Evolutionary conservation across 345 rosid species (phyloP), one percentile per base, ranked within the genome.

Genomic region (Corymbia maculata): DNA sequence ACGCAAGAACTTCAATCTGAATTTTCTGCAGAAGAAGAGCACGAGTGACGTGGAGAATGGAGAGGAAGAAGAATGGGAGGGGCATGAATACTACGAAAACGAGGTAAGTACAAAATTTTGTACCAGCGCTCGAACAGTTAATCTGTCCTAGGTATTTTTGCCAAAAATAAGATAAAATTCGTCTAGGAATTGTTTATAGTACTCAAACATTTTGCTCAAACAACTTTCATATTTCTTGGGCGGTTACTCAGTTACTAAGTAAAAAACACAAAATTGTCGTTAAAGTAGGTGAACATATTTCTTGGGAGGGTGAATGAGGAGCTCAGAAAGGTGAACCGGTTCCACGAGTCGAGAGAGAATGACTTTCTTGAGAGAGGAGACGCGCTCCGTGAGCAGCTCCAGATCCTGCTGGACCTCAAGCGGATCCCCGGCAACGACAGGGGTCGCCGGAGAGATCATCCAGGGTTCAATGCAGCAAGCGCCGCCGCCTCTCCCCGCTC

Each of bases 291-390:
- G 90, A 93, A 89, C 89, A 90, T 87, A 42, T 97, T 96, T 90
- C 97, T 97, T 79, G 94, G 90, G 90, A 92, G 86, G 36, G 45
- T 97, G 75, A 98, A 96, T 70, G 97, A 92, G 55, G 99, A 97
- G 88, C 91, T 97, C n/a, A 94, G 94, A 89, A 97, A 96, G 87
- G 99, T 97, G 90, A 96, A 97, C 92, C 95, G 91, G 59, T 97
- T 97, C 91, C 94, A 96, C 92, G 95, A 90, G 92, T 86, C 90
- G 0, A 95, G 92, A 91, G 99, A 97, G 88, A 89, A 91, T 15
- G 99, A 97, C 90, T 95, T 97, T 85, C 88, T 95, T 6, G 99
- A 94, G 85, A 97, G 98, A 91, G 99, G 98, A 79, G 97, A 95
- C 79, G 90, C 89, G 84, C 92, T 96, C 30, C 92, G 92, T 89